Base-by-base conservation (phyloP, 2,329 filamentous ascomycete species). In the Ophiocordyceps unilateralis region DNA sequence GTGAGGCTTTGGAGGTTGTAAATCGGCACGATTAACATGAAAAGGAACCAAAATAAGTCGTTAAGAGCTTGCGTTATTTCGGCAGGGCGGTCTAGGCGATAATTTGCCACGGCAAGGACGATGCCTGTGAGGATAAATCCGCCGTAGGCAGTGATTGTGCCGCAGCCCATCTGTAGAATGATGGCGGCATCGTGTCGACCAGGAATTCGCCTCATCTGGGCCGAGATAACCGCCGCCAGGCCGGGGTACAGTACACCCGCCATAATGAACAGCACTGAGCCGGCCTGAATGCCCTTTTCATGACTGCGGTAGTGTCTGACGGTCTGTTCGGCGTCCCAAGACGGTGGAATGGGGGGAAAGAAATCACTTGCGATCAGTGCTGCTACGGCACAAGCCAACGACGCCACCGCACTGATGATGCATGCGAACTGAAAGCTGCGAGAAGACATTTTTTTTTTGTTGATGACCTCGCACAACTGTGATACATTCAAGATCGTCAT, bases 171-270 rank as follows among this genome's bases (percentile, higher is more conserved):
- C 41, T 47, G 45, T 5, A 45, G 24, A 7, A 34, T 22, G 2
- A 20, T 7, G 5, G 39, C 19, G 26, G 39, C 32, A 19, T 37
- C 34, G 24, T 23, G 43, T 12, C 41, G 15, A 26, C 41, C 24
- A n/a, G 45, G 41, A 10, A 47, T 45, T 11, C 43, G 41, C 3
- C 43, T 39, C 45, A 47, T 42, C 19, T 47, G 44, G 9, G 22
- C 19, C 26, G 44, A 41, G 6, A 44, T 41, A 24, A 19, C 36
- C 3, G 36, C 30, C 6, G 39, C 37, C 5, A 37, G 23, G 26
- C 26, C 23, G 15, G 45, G 26, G 37, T 38, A 44, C 30, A 42
- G 38, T 11, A 23, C 40, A 24, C 41, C 37, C 2, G 38, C 34
- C 8, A 43, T 11, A 24, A 45, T 24, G 15, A 47, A 6, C 2